Percentiles rank a stretch among this genome's conserved stretches.
phyloP scores from a whole-genome alignment of 805 yeast species.

The Diddensiella santjacobensis region DNA sequence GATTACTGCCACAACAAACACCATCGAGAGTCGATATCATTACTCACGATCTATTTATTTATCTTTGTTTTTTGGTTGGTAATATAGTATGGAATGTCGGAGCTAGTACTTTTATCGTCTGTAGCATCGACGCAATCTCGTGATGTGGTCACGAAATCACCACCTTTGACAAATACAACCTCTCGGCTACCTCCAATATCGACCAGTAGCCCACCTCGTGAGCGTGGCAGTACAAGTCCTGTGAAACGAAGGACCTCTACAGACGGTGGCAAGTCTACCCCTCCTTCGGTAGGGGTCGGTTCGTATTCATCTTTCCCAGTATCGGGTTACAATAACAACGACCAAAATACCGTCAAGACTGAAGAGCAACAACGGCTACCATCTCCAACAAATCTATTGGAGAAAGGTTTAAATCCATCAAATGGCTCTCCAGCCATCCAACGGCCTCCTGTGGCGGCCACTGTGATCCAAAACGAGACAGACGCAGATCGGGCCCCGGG shows the following conservation, averaged over 20 bases:
- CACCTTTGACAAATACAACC: not conserved
- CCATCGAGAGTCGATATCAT: too few relatives aligned
- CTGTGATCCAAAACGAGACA: constrained; percentile 3
- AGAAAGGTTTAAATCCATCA: too few relatives aligned
- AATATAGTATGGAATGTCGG: constrained; percentile 19
- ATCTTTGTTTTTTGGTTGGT: too few relatives aligned
- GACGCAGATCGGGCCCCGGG: too few relatives aligned
- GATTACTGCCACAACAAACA: too few relatives aligned
- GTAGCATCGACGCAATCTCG: constrained; percentile 15
- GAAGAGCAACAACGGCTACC: not conserved
- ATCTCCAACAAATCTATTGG: not conserved
- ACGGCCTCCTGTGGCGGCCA: not conserved
- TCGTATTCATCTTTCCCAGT: not conserved
- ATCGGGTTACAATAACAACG: not conserved
- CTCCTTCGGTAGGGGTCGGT: too few relatives aligned
- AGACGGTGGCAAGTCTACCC: too few relatives aligned
- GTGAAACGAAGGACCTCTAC: too few relatives aligned
- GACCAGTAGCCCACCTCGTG: not conserved
- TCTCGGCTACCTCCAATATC: not conserved
- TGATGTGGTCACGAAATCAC: not conserved
- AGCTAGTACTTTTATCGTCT: constrained; percentile 20
- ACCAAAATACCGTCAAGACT: too few relatives aligned
- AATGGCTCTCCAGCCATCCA: not conserved
- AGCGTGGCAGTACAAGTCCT: too few relatives aligned
- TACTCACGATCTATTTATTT: too few relatives aligned